These are phyloP conservation scores for Backusella macrospora DNA, from an alignment of 192 early-diverging fungal genomes.

Conservation along the genomic window DNA sequence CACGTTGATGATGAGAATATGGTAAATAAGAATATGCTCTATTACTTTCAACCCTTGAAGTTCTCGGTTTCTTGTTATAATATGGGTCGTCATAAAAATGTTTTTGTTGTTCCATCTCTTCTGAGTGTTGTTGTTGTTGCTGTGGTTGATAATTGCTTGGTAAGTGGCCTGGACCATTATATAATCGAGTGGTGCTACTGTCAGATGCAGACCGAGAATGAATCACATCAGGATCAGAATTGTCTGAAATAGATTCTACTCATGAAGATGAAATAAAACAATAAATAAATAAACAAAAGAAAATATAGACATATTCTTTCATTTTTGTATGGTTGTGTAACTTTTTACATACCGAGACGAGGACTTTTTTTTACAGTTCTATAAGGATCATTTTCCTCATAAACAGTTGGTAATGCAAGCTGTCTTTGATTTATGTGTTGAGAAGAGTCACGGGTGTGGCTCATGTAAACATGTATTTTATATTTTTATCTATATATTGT, in stretches of 20 bases:
- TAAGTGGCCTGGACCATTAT: neutral
- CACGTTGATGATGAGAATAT: slow-evolving; percentile 24
- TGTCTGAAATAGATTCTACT: neutral
- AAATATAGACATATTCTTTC: neutral
- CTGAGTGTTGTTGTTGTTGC: too few relatives aligned
- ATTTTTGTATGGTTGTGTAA: slow-evolving; percentile 1
- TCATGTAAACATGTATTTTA: slow-evolving; percentile 15
- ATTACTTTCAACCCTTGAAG: neutral
- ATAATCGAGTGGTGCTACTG: slow-evolving; percentile 16
- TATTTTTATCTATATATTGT: neutral
- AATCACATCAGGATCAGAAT: neutral
- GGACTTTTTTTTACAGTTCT: slow-evolving; percentile 25
- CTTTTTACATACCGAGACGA: slow-evolving; percentile 14
- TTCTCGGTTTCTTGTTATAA: neutral
- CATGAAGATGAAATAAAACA: neutral
- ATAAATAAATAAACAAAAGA: neutral
- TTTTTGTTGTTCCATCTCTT: neutral
- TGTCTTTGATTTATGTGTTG: slow-evolving; percentile 2
- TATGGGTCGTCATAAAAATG: slow-evolving; percentile 10
- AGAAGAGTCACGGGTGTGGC: neutral
- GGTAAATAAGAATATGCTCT: slow-evolving; percentile 29
- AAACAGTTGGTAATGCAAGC: neutral
- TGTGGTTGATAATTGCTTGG: too few relatives aligned
- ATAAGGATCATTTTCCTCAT: slow-evolving; percentile 33
- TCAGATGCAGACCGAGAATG: slow-evolving; percentile 13